phyloP scores from a whole-genome alignment of 202 grass and related monocot genomes.

The Panicum hallii region DNA sequence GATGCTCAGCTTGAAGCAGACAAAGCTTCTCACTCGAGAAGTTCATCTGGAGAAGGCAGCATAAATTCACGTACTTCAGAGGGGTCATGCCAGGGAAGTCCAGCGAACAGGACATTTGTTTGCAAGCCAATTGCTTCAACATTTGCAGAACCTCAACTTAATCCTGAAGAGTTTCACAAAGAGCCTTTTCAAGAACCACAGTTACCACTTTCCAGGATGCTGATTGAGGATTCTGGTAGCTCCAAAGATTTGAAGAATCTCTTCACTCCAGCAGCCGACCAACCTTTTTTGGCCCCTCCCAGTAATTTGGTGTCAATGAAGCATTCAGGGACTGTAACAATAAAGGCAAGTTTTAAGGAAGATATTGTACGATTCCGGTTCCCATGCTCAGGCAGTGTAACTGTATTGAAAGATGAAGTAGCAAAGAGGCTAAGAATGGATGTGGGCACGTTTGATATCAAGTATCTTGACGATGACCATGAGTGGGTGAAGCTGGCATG shows the following conservation, averaged over 20 bases:
- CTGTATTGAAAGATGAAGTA: constrained; percentile 67
- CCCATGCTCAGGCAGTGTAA: constrained; percentile 52
- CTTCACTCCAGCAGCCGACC: constrained; percentile 52
- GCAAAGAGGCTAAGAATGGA: constrained; percentile 77
- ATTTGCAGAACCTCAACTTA: constrained; percentile 49
- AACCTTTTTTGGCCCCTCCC: constrained; percentile 38
- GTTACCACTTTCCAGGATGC: constrained; percentile 54
- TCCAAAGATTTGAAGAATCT: constrained; percentile 92
- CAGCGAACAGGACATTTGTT: constrained; percentile 50
- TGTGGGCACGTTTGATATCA: constrained; percentile 82
- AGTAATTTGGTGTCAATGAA: constrained; percentile 45
- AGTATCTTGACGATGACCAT: constrained; percentile 93
- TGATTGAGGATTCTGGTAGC: constrained; percentile 78
- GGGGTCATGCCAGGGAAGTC: constrained; percentile 77
- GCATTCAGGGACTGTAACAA: constrained; percentile 69
- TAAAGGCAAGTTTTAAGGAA: constrained; percentile 91
- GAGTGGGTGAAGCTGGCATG: constrained; percentile 90
- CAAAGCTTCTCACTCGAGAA: constrained; percentile 68
- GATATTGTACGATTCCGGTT: constrained; percentile 91
- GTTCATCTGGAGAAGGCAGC: constrained; percentile 80
- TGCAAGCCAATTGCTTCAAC: constrained; percentile 62
- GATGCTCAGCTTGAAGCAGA: constrained; percentile 49
- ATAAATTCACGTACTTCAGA: constrained; percentile 76
- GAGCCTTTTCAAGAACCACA: constrained; percentile 61
- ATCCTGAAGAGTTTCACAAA: constrained; percentile 48